Evolutionary conservation across 2,329 filamentous ascomycete genomes (phyloP).

Genomic region (Mycocentrospora acerina): DNA sequence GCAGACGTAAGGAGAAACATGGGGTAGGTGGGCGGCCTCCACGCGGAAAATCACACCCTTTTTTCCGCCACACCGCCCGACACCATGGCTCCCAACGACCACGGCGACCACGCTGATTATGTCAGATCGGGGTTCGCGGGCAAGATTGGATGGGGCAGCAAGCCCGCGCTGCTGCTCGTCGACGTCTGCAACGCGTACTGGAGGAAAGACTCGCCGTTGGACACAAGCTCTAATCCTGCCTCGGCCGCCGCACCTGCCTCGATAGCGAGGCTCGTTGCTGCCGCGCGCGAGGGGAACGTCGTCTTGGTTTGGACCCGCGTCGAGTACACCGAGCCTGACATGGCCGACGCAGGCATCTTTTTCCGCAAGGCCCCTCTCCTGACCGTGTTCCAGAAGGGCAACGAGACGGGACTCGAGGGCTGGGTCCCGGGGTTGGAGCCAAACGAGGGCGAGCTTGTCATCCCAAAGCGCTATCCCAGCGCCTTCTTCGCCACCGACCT

Average conservation of each 20-base stretch:
- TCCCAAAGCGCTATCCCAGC: conserved; percentile 49
- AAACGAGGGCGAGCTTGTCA: conserved; percentile 32
- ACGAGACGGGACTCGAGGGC: conserved; percentile 42
- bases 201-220: conserved; percentile 46
- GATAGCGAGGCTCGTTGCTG: conserved; percentile 45
- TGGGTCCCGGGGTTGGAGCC: conserved; percentile 47
- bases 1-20: conserved; percentile 12
- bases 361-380: conserved; percentile 48
- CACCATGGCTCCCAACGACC: conserved; percentile 21
- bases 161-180: conserved; percentile 48
- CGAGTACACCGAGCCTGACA: conserved; percentile 46
- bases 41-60: conserved; percentile 9
- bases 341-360: conserved; percentile 51
- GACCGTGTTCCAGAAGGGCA: conserved; percentile 45
- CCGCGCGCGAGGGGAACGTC: conserved; percentile 41
- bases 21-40: conserved; percentile 4
- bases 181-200: conserved; percentile 54
- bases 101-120: conserved; percentile 25
- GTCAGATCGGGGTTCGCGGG: conserved; percentile 43
- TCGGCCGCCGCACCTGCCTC: conserved; percentile 40
- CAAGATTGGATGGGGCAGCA: conserved; percentile 48
- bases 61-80: conserved; percentile 10
- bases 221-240: conserved; percentile 42
- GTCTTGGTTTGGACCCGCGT: conserved; percentile 51
- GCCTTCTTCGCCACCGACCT: conserved; percentile 52